Evolutionary conservation across 371 early-diverging fungal species (phyloP), one percentile per base, ranked within the genome.

Genomic region (Mortierella sp.): DNA sequence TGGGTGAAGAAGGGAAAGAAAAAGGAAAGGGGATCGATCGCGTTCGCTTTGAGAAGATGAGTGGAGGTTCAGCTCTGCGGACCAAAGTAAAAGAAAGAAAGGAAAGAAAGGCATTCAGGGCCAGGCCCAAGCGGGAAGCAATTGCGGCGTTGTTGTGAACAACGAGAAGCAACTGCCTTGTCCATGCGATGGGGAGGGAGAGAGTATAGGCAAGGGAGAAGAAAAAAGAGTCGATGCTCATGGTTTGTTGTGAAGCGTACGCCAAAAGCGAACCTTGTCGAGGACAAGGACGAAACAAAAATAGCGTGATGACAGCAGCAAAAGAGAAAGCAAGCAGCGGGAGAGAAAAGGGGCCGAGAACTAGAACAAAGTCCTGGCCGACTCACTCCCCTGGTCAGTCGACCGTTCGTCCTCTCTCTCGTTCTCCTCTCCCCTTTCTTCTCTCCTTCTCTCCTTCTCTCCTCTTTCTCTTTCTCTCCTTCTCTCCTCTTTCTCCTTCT

Each of bases 271-370:
- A 31, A 28, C 16, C 31, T 8, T 26, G n/a, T 55, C 10, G n/a
- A 31, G 14, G 11, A 46, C 5, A 46, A 46, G 53, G 5, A 16
- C 21, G 53, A 59, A 59, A n/a, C 64, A 64, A 64, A 64, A 64
- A 37, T 64, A 64, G 64, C 34, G 34, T 37, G 64, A 64, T 64
- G 40, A 64, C 64, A 64, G 37, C 64, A 64, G 37, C 64, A 64
- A 31, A 6, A 21, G 0, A 6, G 21, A 2, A 31, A 34, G 6
- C 1, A 11, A 6, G 16, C 48, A 46, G 48, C 48, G 53, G 61
- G 28, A 19, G 2, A 64, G 34, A 40, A 40, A 21, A 19, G 64
- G 64, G 64, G 59, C 14, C 37, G 64, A 64, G 64, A 64, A 64
- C 37, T 5, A n/a, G 31, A 57, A 13, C 50, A 21, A 5, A 24